Conservation (phyloP, 345 rosid species). For the Citrus trifoliata region DNA sequence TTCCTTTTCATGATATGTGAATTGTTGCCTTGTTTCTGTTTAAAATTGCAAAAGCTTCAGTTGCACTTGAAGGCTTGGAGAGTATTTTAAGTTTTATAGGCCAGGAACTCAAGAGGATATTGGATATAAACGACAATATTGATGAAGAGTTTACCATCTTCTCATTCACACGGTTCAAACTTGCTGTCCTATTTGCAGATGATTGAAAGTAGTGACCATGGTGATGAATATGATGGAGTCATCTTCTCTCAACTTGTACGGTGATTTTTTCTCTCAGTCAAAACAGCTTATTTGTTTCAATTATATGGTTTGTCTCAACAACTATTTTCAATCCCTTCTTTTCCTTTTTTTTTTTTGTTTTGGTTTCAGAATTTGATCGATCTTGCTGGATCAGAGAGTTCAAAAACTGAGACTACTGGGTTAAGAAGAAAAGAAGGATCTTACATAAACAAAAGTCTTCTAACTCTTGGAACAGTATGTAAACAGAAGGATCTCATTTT, state of each 20-base stretch:
- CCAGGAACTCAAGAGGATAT: not conserved
- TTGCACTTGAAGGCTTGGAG: not conserved
- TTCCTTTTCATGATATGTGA: not conserved
- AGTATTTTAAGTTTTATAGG: not conserved
- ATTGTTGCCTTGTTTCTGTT: not conserved
- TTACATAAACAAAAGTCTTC: constrained; percentile 98
- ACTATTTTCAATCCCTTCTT: constrained; percentile 10
- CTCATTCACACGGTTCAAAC: constrained; percentile 4
- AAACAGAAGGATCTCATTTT: not conserved
- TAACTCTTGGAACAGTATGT: constrained; percentile 97
- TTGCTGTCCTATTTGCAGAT: constrained; percentile 55
- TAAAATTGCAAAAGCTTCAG: not conserved
- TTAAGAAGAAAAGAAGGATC: constrained; percentile 97
- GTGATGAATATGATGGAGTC: constrained; percentile 98
- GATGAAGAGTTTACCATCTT: not conserved
- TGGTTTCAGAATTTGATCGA: constrained; percentile 84
- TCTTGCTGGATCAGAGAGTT: constrained; percentile 99
- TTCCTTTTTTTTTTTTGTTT: not conserved
- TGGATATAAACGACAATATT: not conserved
- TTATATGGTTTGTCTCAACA: constrained; percentile 4
- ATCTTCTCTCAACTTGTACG: constrained; percentile 97
- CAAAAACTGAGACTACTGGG: constrained; percentile 99
- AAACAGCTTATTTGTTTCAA: constrained; percentile 4
- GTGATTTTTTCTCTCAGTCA: constrained; percentile 14
- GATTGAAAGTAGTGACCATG: constrained; percentile 94